Percentiles rank a stretch among this genome's conserved stretches.
Evolutionary conservation across 768 basidiomycete genomes (phyloP).

Genomic region (Paxillus ammoniavirescens): DNA sequence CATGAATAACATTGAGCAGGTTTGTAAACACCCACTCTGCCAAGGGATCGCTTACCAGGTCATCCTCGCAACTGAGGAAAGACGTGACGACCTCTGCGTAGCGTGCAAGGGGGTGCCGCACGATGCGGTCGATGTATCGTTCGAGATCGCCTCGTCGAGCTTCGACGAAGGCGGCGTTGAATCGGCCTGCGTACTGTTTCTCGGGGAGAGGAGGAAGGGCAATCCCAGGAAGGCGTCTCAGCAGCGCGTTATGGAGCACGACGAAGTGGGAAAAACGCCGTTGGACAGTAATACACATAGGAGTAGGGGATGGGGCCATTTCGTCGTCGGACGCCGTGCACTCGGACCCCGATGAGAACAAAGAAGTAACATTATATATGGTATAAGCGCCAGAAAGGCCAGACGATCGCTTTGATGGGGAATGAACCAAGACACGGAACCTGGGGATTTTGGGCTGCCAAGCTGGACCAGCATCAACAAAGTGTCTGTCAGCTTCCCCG

Average conservation of each 20-base stretch:
- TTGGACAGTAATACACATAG: conserved; percentile 67
- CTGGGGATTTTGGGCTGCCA: conserved; percentile 75
- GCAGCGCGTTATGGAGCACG: conserved; percentile 68
- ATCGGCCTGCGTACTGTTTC: conserved; percentile 81
- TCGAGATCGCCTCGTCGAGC: conserved; percentile 80
- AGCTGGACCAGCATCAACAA: conserved; percentile 63
- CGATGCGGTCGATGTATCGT: conserved; percentile 67
- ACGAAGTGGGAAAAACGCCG: conserved; percentile 87
- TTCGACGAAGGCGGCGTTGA: conserved; percentile 80
- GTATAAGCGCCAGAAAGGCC: conserved; percentile 70
- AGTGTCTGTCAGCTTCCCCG: conserved; percentile 66
- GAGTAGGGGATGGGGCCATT: conserved; percentile 29
- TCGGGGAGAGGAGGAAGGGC: conserved; percentile 81
- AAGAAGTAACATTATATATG: conserved; percentile 71
- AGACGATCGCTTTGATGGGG: conserved; percentile 73
- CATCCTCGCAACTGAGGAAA: conserved; percentile 76
- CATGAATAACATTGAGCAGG: conserved; percentile 2
- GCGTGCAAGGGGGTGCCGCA: conserved; percentile 73
- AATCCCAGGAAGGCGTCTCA: conserved; percentile 68
- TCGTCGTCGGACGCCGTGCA: conserved; percentile 18
- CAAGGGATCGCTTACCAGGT: conserved; percentile 51
- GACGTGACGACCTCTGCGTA: conserved; percentile 78
- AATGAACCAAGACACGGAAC: conserved; percentile 76
- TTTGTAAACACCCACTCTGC: background rate
- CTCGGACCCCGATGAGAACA: conserved; percentile 42